These are phyloP conservation scores for carrot (Daucus carota) DNA, from an alignment of 129 eudicot species.

Conservation along the genomic window DNA sequence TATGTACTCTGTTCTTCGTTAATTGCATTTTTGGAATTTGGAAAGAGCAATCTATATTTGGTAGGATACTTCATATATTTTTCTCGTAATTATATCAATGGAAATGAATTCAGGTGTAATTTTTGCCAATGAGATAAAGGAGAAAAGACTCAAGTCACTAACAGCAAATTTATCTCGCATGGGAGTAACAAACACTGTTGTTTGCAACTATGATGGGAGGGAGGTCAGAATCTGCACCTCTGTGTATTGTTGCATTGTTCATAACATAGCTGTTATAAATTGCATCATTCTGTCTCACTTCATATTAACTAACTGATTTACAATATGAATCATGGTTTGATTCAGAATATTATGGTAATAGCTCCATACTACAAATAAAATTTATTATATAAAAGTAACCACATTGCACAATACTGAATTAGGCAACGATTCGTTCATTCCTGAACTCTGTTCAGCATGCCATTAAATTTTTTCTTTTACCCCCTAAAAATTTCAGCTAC, in stretches of 20 bases:
- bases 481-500: conserved; percentile 43
- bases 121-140: conserved; percentile 93
- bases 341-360: neutral
- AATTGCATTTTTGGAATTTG: neutral
- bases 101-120: conserved; percentile 45
- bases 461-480: neutral
- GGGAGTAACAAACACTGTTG: conserved; percentile 95
- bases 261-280: neutral
- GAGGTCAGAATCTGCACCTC: conserved; percentile 47
- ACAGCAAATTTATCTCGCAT: conserved; percentile 77
- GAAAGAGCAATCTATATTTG: neutral
- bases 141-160: conserved; percentile 64
- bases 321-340: neutral
- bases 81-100: neutral
- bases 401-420: neutral
- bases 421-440: neutral
- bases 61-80: neutral
- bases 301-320: neutral
- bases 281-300: neutral
- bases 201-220: conserved; percentile 84
- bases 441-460: neutral
- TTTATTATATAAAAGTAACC: neutral
- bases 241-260: neutral
- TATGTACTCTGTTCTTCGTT: neutral
- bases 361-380: neutral